phyloP scores from a whole-genome alignment of 768 basidiomycete species.

The Leccinum aurantiacum region DNA sequence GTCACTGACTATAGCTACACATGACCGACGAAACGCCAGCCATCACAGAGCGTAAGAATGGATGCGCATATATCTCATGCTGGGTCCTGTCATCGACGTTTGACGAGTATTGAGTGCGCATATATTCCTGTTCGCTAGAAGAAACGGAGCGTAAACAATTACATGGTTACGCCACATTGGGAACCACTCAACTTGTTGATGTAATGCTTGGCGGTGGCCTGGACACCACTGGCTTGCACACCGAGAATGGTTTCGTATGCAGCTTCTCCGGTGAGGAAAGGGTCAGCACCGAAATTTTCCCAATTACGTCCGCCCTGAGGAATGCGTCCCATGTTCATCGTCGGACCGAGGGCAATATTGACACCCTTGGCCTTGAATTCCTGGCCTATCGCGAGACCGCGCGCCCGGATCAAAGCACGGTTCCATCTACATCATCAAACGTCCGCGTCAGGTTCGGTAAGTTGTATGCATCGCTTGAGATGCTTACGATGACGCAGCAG shows the following conservation, averaged over 20 bases:
- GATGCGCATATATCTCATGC: conserved; percentile 59
- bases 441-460: not conserved
- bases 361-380: conserved; percentile 87
- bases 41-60: conserved; percentile 59
- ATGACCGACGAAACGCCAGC: conserved; percentile 67
- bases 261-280: conserved; percentile 75
- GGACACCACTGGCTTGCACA: conserved; percentile 77
- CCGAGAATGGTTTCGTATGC: conserved; percentile 81
- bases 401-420: conserved; percentile 69
- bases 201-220: conserved; percentile 84
- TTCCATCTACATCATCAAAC: conserved; percentile 55
- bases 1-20: conserved; percentile 54
- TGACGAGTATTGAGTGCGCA: conserved; percentile 33
- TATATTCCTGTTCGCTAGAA: conserved; percentile 38
- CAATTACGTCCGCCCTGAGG: conserved; percentile 85
- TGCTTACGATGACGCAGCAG: conserved; percentile 74
- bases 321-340: conserved; percentile 85
- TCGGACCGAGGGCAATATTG: conserved; percentile 73
- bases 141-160: not conserved
- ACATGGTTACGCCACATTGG: not conserved
- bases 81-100: conserved; percentile 45
- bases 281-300: conserved; percentile 95
- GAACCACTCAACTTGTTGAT: conserved; percentile 60
- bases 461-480: not conserved
- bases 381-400: conserved; percentile 75